A percentile compares a stretch with the other conserved stretches of the same genome.
phyloP scores from a whole-genome alignment of 139 green algal genomes.

The Mychonastes homosphaera region DNA sequence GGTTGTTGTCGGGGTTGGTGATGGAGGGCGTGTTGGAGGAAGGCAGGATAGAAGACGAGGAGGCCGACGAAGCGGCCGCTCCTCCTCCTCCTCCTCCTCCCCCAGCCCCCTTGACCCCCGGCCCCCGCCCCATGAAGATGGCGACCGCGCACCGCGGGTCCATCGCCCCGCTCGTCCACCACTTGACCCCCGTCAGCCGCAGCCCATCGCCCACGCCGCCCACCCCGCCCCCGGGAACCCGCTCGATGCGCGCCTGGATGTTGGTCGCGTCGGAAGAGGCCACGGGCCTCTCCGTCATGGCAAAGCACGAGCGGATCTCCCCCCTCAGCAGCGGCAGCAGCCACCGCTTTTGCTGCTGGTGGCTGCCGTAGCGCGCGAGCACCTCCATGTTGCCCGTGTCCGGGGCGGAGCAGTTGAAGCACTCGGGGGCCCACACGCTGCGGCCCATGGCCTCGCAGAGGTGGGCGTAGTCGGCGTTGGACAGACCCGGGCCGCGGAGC shows the following conservation, averaged over 20 bases:
- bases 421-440: conserved; percentile 72
- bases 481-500: conserved; percentile 68
- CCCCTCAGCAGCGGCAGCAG: conserved; percentile 85
- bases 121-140: conserved; percentile 99
- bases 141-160: conserved; percentile 68
- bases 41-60: no score
- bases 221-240: no score
- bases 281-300: conserved; percentile 97
- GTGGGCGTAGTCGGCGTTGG: conserved; percentile 88
- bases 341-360: conserved; percentile 76
- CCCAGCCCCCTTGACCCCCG: no score
- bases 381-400: conserved; percentile 99
- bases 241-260: conserved; percentile 52
- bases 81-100: no score
- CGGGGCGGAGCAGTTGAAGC: conserved; percentile 97
- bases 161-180: conserved; percentile 85
- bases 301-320: conserved; percentile 87
- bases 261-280: conserved; percentile 95
- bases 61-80: no score
- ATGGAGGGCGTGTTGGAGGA: no score
- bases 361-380: conserved; percentile 66
- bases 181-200: conserved; percentile 78
- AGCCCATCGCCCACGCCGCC: no score
- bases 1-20: no score
- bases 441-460: conserved; percentile 69